Evolutionary conservation across 2,329 filamentous ascomycete species (phyloP), one percentile per base, ranked within the genome.

Genomic region (Graphium sp.): DNA sequence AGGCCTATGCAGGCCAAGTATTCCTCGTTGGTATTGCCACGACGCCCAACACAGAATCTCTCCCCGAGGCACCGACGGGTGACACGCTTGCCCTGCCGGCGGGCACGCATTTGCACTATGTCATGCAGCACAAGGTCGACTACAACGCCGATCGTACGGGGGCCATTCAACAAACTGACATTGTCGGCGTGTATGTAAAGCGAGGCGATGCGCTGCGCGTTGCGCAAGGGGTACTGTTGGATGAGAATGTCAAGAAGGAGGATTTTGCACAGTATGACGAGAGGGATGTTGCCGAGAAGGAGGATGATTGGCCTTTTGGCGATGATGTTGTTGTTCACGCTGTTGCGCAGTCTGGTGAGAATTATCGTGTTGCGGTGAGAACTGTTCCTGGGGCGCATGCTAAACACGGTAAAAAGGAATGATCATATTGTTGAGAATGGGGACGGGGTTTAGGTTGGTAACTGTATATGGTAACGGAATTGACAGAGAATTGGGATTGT

Each of bases 281-380:
- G 30, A 41, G 43, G 13, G 43, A 44, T 8, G 41, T 40, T 15
- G 32, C 34, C 14, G 28, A 37, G 14, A 32, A 42, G 17, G 29
- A 28, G 2, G 41, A 35, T 4, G 34, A 53, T 31, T 59, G 56
- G 54, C 54, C 55, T 2, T 62, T 50, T 46, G 56, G 55, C 5
- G 54, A 58, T 11, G 52, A 60, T 15, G 49, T 53, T 3, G 32
- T 56, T 2, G 49, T 55, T 10, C 56, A 58, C 33, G 57, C 56
- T 5, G 52, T 62, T 2, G 45, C 47, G 0, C 40, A 49, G 24
- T 52, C 42, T 6, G 58, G 57, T 1, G 48, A 56, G 42, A 58
- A 58, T 36, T 50, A 45, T 24, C 35, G 41, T 3, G 44, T 59
- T 5, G 40, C 45, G 3, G 46, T 60, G 5, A 50, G 44, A 35